Evolutionary conservation across 1,284 basidiomycete species (phyloP), one percentile per base, ranked within the genome.

Genomic region (Melampsora americana): DNA sequence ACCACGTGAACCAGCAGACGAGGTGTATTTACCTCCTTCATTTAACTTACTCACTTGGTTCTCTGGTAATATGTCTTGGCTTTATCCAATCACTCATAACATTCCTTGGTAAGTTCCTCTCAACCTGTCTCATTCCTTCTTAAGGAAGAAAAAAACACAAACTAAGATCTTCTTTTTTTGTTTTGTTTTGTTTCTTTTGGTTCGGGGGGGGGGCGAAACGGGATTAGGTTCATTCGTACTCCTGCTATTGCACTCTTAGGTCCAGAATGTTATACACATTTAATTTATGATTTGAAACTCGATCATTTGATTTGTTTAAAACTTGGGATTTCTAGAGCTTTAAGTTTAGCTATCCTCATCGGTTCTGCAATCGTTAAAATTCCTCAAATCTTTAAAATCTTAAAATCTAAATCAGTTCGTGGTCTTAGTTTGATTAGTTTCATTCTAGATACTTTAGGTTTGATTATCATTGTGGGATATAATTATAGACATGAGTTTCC

Each of bases 321-420:
- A 83, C 92, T 93, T 82, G 88, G 92, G 1, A 83, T 97, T 70
- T 97, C 94, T 2, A 99, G 98, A 82, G 92, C 89, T 0, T 85
- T 99, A 9, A 95, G 95, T 0, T 85, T 98, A 35, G 95, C 91
- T 0, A 95, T 99, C 78, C 93, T 98, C 56, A 85, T 92, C 0
- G 95, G 94, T 68, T 94, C 95, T 1, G 90, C 90, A 32, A 92
- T 98, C 78, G 92, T 98, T 89, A 98, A 98, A 84, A 87, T 98
- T 16, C 95, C 95, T 3, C 95, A 98, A 82, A 87, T 87, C 72
- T 80, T 85, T 80, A 87, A 86, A 81, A 86, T 87, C 73, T 79
- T 86, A 7, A 80, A 80, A 20, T 80, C 89, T 5, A 85, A 86
- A 20, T 93, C 92, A 7, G 93, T 93, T 0, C 86, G 90, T 48